phyloP scores from a whole-genome alignment of 306 rosid species.

The Citrullus amarus region DNA sequence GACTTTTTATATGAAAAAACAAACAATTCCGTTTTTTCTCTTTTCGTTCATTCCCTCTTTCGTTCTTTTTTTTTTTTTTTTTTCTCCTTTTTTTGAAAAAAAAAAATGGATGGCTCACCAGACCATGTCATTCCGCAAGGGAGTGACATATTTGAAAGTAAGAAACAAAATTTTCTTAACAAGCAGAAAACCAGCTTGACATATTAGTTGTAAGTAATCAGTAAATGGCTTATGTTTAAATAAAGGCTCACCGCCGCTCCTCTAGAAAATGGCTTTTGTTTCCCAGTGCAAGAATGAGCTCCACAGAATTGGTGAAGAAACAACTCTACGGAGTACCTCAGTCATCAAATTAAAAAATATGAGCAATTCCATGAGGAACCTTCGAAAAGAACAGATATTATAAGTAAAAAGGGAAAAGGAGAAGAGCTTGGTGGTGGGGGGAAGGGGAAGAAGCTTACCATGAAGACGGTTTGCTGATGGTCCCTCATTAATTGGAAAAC shows the following conservation, averaged over 20 bases:
- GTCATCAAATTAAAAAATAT: slow-evolving; percentile 3
- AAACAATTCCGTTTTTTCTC: background rate
- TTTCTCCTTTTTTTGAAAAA: no score
- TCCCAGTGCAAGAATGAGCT: slow-evolving; percentile 75
- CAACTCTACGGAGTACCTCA: slow-evolving; percentile 40
- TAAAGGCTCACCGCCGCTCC: slow-evolving; percentile 66
- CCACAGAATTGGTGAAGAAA: slow-evolving; percentile 92
- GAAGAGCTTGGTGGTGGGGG: background rate
- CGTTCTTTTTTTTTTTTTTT: background rate
- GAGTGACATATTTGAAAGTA: slow-evolving; percentile 5
- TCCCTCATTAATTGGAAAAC: slow-evolving; percentile 59
- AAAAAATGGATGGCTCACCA: background rate
- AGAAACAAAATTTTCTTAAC: slow-evolving; percentile 5
- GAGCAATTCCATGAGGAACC: background rate
- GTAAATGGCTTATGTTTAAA: slow-evolving; percentile 5
- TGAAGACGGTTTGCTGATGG: slow-evolving; percentile 72
- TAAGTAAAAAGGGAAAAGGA: background rate
- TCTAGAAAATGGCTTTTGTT: slow-evolving; percentile 68
- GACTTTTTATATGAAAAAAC: background rate
- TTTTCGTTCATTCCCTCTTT: background rate
- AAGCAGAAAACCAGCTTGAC: background rate
- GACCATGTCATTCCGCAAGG: slow-evolving; percentile 4
- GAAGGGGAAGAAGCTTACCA: slow-evolving; percentile 29
- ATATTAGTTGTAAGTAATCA: background rate
- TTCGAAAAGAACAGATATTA: background rate